phyloP scores from a whole-genome alignment of 2,329 filamentous ascomycete genomes.

The Penicillium sp. region DNA sequence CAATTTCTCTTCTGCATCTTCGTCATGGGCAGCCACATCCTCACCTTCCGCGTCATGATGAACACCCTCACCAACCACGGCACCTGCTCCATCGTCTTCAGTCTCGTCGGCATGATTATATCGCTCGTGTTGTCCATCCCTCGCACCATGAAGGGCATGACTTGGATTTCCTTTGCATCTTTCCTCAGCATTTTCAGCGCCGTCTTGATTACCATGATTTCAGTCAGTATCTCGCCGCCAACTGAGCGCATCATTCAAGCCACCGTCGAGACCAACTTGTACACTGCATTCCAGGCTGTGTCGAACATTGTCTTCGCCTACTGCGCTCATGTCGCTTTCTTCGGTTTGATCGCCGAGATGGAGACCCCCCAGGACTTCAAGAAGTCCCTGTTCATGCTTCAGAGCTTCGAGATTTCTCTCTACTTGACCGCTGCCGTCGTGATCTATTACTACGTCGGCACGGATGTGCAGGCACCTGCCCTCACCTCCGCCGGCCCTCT shows the following conservation, averaged over 20 bases:
- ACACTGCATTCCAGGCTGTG: constrained; percentile 59
- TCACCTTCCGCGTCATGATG: constrained; percentile 67
- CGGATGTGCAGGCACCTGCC: constrained; percentile 60
- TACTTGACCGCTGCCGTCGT: constrained; percentile 64
- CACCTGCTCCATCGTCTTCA: constrained; percentile 61
- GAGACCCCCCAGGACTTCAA: constrained; percentile 57
- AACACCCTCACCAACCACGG: constrained; percentile 60
- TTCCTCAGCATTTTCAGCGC: constrained; percentile 62
- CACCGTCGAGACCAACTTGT: constrained; percentile 45
- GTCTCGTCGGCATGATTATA: constrained; percentile 55
- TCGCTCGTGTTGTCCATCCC: constrained; percentile 49
- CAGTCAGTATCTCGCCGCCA: constrained; percentile 55
- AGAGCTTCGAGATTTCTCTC: constrained; percentile 56
- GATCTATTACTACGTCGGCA: constrained; percentile 65
- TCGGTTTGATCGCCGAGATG: constrained; percentile 63
- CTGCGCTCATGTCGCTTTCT: constrained; percentile 65
- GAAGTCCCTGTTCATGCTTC: constrained; percentile 62
- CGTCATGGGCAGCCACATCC: constrained; percentile 65
- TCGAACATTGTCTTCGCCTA: constrained; percentile 70
- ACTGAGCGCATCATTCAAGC: constrained; percentile 36
- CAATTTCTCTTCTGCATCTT: constrained; percentile 64
- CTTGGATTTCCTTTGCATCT: constrained; percentile 57
- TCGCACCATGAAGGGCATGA: constrained; percentile 61
- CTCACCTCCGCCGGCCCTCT: constrained; percentile 57
- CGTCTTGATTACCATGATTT: constrained; percentile 64